A percentile compares a stretch with the other conserved stretches of the same genome.
These are phyloP conservation scores for Dendrobium chrysotoxum DNA, from an alignment of 106 monocot genomes.

Conservation along the genomic window DNA sequence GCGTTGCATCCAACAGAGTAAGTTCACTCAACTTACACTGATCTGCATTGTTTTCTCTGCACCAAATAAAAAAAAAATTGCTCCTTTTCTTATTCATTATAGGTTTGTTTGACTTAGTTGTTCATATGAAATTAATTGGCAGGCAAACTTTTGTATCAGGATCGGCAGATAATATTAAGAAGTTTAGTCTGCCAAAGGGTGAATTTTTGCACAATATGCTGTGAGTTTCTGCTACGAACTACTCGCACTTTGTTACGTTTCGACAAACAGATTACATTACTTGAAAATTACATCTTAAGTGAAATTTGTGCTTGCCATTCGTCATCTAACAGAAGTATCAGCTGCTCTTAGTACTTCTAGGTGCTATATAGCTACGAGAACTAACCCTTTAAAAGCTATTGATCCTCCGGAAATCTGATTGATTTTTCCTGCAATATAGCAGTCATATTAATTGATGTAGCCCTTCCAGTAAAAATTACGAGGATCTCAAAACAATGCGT, in stretches of 20 bases:
- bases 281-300: neutral
- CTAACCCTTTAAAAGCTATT: no score
- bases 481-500: neutral
- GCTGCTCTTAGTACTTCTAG: neutral
- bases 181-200: slow-evolving; percentile 90
- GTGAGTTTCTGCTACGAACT: slow-evolving; percentile 35
- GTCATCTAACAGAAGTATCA: neutral
- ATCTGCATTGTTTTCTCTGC: neutral
- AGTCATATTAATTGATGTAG: neutral
- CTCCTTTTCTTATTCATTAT: neutral
- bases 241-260: neutral
- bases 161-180: slow-evolving; percentile 97
- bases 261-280: neutral
- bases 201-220: slow-evolving; percentile 99
- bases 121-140: neutral
- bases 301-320: neutral
- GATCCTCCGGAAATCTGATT: neutral
- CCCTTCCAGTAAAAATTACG: neutral
- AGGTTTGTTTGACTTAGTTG: neutral
- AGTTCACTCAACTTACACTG: slow-evolving; percentile 3
- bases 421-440: neutral
- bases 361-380: no score
- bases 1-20: slow-evolving; percentile 93
- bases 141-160: slow-evolving; percentile 91
- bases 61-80: neutral